A percentile compares a stretch with the other conserved stretches of the same genome.
These are phyloP conservation scores for Polyporus tsugae DNA, from an alignment of 1,284 basidiomycete genomes.

Conservation along the genomic window DNA sequence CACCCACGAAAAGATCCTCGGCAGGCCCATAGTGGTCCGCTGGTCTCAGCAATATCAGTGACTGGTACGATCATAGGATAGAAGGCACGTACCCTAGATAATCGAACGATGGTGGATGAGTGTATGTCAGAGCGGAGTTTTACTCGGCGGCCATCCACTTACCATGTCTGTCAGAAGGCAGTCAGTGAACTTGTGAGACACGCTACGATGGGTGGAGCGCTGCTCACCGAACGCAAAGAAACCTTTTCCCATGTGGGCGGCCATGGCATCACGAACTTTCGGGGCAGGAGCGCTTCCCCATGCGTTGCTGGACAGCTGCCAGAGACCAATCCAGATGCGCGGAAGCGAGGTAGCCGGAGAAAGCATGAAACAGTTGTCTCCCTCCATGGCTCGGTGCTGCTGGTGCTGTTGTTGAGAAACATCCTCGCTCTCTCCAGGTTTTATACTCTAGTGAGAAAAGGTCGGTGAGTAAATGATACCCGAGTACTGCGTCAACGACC, in stretches of 20 bases:
- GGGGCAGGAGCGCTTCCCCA: constrained; percentile 77
- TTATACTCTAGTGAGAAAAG: constrained; percentile 15
- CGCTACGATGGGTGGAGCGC: not conserved
- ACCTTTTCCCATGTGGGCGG: constrained; percentile 63
- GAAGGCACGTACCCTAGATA: constrained; percentile 29
- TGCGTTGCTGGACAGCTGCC: constrained; percentile 80
- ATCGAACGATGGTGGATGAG: constrained; percentile 4
- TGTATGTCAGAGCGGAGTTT: constrained; percentile 7
- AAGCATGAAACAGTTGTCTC: constrained; percentile 25
- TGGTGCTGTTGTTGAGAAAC: constrained; percentile 9
- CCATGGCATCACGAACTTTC: constrained; percentile 72
- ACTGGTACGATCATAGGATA: constrained; percentile 2
- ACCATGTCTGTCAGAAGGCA: constrained; percentile 44
- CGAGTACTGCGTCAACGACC: constrained; percentile 18
- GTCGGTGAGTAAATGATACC: constrained; percentile 30
- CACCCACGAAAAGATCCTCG: constrained; percentile 74
- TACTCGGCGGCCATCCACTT: constrained; percentile 22
- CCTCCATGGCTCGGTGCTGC: constrained; percentile 19
- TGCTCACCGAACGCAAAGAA: constrained; percentile 74
- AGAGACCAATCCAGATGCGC: constrained; percentile 51
- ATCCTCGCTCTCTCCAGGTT: constrained; percentile 5
- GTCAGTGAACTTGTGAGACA: constrained; percentile 13
- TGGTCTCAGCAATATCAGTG: constrained; percentile 38
- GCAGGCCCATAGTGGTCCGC: constrained; percentile 84
- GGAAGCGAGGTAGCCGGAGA: constrained; percentile 26